phyloP scores from a whole-genome alignment of 1,139 yeast species.

The Debaryomyces udenii region DNA sequence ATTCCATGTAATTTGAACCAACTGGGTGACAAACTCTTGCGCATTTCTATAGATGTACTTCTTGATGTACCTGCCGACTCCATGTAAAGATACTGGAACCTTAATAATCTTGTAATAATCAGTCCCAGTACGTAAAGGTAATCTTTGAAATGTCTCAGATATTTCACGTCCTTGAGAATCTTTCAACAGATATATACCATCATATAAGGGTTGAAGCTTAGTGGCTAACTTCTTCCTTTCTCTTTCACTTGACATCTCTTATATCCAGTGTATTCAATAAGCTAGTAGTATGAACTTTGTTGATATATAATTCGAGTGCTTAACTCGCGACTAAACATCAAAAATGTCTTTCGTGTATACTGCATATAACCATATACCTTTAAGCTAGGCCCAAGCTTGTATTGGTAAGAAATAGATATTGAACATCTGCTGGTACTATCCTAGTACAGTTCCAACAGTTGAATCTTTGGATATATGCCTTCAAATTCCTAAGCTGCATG shows the following conservation, averaged over 20 bases:
- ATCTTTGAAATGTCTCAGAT: slow-evolving; percentile 52
- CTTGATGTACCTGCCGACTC: slow-evolving; percentile 46
- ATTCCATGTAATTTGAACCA: slow-evolving; percentile 87
- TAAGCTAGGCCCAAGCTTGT: background rate
- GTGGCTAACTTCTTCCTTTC: slow-evolving; percentile 46
- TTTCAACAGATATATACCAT: slow-evolving; percentile 45
- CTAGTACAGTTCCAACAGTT: no score
- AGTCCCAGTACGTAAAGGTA: slow-evolving; percentile 55
- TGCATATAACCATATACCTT: background rate
- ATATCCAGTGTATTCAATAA: background rate
- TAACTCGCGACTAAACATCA: slow-evolving; percentile 1
- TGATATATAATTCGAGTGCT: slow-evolving; percentile 4
- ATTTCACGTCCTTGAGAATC: slow-evolving; percentile 48
- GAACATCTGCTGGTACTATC: no score
- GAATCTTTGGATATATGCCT: no score
- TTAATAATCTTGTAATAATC: slow-evolving; percentile 49
- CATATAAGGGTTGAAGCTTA: slow-evolving; percentile 42
- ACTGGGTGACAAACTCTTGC: slow-evolving; percentile 71
- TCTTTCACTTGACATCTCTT: slow-evolving; percentile 32
- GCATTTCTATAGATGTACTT: slow-evolving; percentile 57
- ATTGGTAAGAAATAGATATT: no score
- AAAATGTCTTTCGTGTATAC: background rate
- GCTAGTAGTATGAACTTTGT: background rate
- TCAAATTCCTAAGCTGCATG: no score
- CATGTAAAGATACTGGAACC: slow-evolving; percentile 48